Percentiles rank a stretch among this genome's conserved stretches.
phyloP scores from a whole-genome alignment of 164 flowering plant species.

The Akebia trifoliata region DNA sequence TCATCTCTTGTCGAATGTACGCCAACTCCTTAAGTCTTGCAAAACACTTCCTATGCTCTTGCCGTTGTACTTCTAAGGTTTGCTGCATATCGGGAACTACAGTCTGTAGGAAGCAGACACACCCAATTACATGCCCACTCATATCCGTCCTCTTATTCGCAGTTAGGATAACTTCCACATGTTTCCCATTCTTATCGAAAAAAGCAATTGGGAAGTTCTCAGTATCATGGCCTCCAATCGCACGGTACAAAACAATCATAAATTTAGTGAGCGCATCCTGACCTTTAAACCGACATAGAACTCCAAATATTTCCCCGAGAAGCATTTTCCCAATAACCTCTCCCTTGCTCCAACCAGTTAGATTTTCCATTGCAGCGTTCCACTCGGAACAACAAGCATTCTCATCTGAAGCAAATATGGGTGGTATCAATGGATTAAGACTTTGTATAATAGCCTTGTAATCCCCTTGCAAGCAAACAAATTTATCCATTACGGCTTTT shows the following conservation, averaged over 20 bases:
- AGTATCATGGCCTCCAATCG: conserved; percentile 17
- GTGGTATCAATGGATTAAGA: conserved; percentile 23
- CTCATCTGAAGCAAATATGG: conserved; percentile 26
- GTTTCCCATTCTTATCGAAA: conserved; percentile 17
- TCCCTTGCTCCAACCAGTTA: conserved; percentile 19
- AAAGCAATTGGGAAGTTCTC: conserved; percentile 15
- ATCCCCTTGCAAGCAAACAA: conserved; percentile 19
- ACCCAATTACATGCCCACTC: conserved; percentile 12
- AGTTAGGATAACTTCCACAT: conserved; percentile 8
- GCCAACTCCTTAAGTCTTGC: conserved; percentile 51
- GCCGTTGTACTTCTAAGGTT: conserved; percentile 15
- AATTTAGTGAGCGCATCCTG: conserved; percentile 14
- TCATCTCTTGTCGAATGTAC: conserved; percentile 54
- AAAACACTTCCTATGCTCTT: conserved; percentile 22
- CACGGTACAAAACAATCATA: conserved; percentile 15
- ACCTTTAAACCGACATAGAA: conserved; percentile 16
- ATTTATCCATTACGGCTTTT: conserved; percentile 15
- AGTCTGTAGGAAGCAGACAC: conserved; percentile 22
- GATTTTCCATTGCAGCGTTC: conserved; percentile 25
- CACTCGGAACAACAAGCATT: conserved; percentile 20
- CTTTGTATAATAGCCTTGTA: conserved; percentile 19
- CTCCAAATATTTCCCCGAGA: conserved; percentile 23
- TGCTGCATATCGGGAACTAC: conserved; percentile 11
- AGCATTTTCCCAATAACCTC: conserved; percentile 23
- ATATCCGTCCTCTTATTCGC: conserved; percentile 15